Evolutionary conservation across 2,329 filamentous ascomycete species (phyloP).

Genomic region (Diaporthe nobilis): DNA sequence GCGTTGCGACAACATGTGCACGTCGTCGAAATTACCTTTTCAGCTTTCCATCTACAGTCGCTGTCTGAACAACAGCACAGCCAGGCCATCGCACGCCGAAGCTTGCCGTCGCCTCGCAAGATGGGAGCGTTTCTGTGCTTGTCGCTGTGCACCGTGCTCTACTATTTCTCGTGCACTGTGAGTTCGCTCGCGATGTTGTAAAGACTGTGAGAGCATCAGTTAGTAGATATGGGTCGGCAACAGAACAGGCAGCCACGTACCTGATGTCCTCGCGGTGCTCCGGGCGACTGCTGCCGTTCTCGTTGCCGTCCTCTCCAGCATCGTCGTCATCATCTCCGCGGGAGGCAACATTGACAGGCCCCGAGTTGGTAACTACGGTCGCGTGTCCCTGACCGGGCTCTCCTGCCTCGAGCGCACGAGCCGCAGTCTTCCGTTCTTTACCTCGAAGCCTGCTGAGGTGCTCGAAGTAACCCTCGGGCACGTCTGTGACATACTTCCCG

Average conservation of each 20-base stretch:
- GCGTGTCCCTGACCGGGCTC: background rate
- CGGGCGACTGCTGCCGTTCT: background rate
- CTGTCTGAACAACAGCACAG: constrained; percentile 6
- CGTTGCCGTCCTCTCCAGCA: constrained; percentile 6
- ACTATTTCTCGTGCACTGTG: constrained; percentile 11
- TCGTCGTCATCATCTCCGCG: constrained; percentile 57
- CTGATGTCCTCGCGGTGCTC: constrained; percentile 42
- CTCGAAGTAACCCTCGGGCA: constrained; percentile 85
- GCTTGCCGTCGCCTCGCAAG: background rate
- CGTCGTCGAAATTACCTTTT: background rate
- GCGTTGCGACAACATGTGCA: background rate
- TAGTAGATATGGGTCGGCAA: background rate
- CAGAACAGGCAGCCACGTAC: constrained; percentile 44
- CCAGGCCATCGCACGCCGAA: constrained; percentile 3
- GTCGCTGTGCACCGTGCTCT: background rate
- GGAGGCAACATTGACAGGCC: constrained; percentile 44
- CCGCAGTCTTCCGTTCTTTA: constrained; percentile 70
- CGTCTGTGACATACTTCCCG: constrained; percentile 86
- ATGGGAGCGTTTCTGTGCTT: background rate
- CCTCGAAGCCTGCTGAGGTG: constrained; percentile 81
- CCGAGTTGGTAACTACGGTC: constrained; percentile 18
- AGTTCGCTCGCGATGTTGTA: constrained; percentile 44
- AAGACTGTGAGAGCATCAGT: constrained; percentile 40
- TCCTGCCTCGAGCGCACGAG: constrained; percentile 12
- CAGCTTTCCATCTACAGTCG: background rate